Base-by-base conservation (phyloP, 768 basidiomycete genomes). In the Rhodocollybia butyracea region DNA sequence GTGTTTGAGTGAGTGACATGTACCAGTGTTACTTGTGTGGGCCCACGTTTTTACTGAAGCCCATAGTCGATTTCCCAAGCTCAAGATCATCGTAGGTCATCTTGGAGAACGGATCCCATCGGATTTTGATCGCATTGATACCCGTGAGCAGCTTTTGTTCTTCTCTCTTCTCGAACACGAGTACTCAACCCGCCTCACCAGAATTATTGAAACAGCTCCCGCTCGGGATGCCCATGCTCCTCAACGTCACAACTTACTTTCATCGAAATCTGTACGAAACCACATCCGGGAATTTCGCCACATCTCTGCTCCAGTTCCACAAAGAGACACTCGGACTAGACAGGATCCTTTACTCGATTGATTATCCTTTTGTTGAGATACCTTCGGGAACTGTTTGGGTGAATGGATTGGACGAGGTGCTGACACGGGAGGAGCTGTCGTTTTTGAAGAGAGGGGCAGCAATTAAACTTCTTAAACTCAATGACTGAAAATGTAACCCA, bases 61-160 rank as follows among this genome's bases (percentile, higher is more conserved):
- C n/a, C n/a, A 22, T 31, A 77, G 75, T 57, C 75, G 76, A 3
- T 76, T 76, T 56, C 75, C 76, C 0, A 66, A 69, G 8, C 48
- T 73, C 29, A 71, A 72, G 32, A 61, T 76, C 11, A 75, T 77
- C 22, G 71, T 76, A n/a, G 76, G 75, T 1, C 76, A 77, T 61
- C 57, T 77, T 34, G 76, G 76, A 5, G 76, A 77, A 59, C 68
- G 75, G 13, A 67, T 76, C 32, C 68, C 76, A 0, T 77, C 76
- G 8, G 75, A 77, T 54, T 62, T 77, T 1, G 60, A 66, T 52
- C 68, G 76, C 21, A 74, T 74, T 21, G 70, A 77, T 46, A 66
- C 70, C 31, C 70, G 74, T 76, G 47, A 38, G 70, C 61, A 15
- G 43, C 2, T 11, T 11, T 2, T n/a, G 19, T 32, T 42, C 12